phyloP scores from a whole-genome alignment of 164 flowering plant genomes.

The Houttuynia cordata region DNA sequence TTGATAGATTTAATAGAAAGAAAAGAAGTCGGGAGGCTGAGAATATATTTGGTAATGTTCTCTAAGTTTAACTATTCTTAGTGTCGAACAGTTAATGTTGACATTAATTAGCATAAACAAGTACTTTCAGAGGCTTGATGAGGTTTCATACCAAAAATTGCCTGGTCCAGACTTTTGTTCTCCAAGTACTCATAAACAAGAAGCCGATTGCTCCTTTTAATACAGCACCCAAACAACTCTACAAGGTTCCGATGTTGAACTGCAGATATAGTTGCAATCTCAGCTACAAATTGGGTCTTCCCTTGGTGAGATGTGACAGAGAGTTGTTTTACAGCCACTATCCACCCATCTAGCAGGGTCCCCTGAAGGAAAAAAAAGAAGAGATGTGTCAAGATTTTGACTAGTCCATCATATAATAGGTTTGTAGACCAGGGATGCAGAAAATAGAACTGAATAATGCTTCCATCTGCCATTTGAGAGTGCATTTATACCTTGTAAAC shows the following conservation, averaged over 20 bases:
- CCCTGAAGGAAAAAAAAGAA: slow-evolving; percentile 36
- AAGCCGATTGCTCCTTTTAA: slow-evolving; percentile 50
- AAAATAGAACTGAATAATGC: background rate
- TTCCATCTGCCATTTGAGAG: background rate
- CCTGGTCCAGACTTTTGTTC: slow-evolving; percentile 70
- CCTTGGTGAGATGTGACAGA: slow-evolving; percentile 64
- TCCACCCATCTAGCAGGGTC: slow-evolving; percentile 48
- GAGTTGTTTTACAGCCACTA: slow-evolving; percentile 62
- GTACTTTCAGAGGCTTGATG: background rate
- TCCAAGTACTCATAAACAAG: slow-evolving; percentile 73
- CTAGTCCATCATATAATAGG: background rate
- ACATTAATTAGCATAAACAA: no score
- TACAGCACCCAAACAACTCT: slow-evolving; percentile 71
- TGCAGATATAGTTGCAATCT: slow-evolving; percentile 72
- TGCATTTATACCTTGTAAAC: slow-evolving; percentile 49
- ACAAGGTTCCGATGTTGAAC: slow-evolving; percentile 82
- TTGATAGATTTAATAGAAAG: no score
- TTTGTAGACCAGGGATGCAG: no score
- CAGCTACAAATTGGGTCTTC: slow-evolving; percentile 59
- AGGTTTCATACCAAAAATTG: slow-evolving; percentile 42
- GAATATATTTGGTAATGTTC: no score
- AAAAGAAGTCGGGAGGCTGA: no score
- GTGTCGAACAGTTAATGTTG: no score
- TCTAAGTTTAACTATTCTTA: no score
- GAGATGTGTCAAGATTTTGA: background rate